Evolutionary conservation across 2,329 filamentous ascomycete genomes (phyloP), one percentile per base, ranked within the genome.

Genomic region (Sarocladium oryzae): DNA sequence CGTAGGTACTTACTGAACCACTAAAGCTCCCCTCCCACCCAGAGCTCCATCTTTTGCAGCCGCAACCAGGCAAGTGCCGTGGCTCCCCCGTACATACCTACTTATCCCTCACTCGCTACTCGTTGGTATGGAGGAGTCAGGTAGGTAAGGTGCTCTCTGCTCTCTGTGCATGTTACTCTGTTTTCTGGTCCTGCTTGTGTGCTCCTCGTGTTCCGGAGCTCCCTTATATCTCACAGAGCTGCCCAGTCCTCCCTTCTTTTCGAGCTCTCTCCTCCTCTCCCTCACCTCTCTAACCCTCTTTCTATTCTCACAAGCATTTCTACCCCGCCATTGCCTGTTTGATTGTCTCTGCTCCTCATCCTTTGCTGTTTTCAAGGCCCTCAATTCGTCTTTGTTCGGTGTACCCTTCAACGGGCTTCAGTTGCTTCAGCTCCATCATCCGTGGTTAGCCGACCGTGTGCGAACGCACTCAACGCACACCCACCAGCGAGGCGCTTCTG

Each of bases 41-140:
- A 13, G 28, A 40, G 37, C 37, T 40, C 37, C 37, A 40, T 40
- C 20, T 4, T 40, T 23, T 16, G 40, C 21, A 28, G 11, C 23
- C 21, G 43, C 16, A 48, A 48, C 43, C n/a, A 48, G 43, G 43
- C 26, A 48, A 48, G 43, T 48, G 43, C 43, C 43, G 43, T 30
- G 23, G 10, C 37, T 11, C 9, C n/a, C 35, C 35, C 9, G 35
- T 37, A 10, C n/a, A n/a, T n/a, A n/a, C n/a, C n/a, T n/a, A n/a
- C n/a, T n/a, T n/a, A n/a, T n/a, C n/a, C n/a, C n/a, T n/a, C n/a
- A n/a, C n/a, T n/a, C n/a, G n/a, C n/a, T n/a, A n/a, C n/a, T n/a
- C n/a, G n/a, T n/a, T n/a, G n/a, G n/a, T n/a, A n/a, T n/a, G n/a
- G n/a, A n/a, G n/a, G n/a, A n/a, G n/a, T n/a, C n/a, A n/a, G n/a